Conservation (phyloP, 2,329 filamentous ascomycete genomes). For the Colletotrichum musicola region DNA sequence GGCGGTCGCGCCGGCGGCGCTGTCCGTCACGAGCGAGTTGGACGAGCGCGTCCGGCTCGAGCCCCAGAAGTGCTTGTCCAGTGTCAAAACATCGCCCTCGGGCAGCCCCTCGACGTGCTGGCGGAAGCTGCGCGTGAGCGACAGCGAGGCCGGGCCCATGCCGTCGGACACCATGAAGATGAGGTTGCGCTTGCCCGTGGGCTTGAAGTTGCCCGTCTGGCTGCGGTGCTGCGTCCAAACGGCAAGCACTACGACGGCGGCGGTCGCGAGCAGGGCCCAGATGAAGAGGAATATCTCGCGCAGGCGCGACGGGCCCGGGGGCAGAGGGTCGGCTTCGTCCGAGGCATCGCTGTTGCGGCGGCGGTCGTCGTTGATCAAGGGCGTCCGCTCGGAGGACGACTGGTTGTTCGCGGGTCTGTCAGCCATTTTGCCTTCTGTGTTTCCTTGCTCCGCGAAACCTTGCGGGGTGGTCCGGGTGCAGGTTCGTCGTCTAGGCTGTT, state of each 20-base stretch:
- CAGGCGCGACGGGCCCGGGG: slow-evolving; percentile 56
- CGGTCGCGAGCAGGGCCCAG: slow-evolving; percentile 87
- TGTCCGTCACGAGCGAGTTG: slow-evolving; percentile 91
- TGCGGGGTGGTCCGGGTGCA: not conserved
- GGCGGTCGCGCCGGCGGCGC: slow-evolving; percentile 95
- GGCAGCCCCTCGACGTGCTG: slow-evolving; percentile 83
- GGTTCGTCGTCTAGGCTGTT: slow-evolving; percentile 1
- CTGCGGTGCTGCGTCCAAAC: slow-evolving; percentile 82
- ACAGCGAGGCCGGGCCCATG: slow-evolving; percentile 94
- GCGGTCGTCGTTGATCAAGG: slow-evolving; percentile 54
- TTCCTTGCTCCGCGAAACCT: not conserved
- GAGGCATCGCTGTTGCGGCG: slow-evolving; percentile 43
- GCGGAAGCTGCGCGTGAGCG: slow-evolving; percentile 86
- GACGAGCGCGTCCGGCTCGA: slow-evolving; percentile 88
- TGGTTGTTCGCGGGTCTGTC: slow-evolving; percentile 51
- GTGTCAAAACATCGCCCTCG: slow-evolving; percentile 78
- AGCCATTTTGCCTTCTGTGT: slow-evolving; percentile 21
- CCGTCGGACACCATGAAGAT: slow-evolving; percentile 99
- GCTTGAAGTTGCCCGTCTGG: slow-evolving; percentile 51
- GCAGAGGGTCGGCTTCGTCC: slow-evolving; percentile 29
- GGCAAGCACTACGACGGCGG: slow-evolving; percentile 81
- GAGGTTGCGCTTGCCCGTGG: slow-evolving; percentile 81
- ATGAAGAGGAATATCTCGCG: slow-evolving; percentile 82
- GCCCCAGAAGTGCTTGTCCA: slow-evolving; percentile 93
- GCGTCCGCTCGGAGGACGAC: slow-evolving; percentile 56